Conservation (phyloP, 2,329 filamentous ascomycete genomes). For the Lasiodiplodia citricola region DNA sequence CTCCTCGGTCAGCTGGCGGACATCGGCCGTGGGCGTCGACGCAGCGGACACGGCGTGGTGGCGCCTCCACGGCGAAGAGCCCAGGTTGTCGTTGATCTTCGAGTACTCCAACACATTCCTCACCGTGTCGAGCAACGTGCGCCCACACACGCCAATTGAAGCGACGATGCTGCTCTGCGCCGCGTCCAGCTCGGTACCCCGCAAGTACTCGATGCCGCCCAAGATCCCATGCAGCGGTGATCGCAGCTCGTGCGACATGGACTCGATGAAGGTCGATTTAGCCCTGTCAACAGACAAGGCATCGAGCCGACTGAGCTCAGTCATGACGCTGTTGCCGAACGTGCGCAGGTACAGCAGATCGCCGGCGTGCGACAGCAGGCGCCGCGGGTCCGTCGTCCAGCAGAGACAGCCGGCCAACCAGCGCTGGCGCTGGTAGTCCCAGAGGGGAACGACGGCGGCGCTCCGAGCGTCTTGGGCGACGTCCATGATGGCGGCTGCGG, state of each 20-base stretch:
- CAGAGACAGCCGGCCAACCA: conserved; percentile 46
- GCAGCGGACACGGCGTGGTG: too few relatives aligned
- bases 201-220: conserved; percentile 24
- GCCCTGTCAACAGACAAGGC: neutral
- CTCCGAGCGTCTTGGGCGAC: conserved; percentile 40
- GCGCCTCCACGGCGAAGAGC: conserved; percentile 8
- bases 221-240: conserved; percentile 8
- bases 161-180: neutral
- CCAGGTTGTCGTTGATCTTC: conserved; percentile 42
- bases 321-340: conserved; percentile 44
- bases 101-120: conserved; percentile 38
- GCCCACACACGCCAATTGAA: conserved; percentile 46
- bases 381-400: conserved; percentile 44
- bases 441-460: conserved; percentile 45
- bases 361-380: conserved; percentile 43
- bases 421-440: conserved; percentile 45
- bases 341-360: conserved; percentile 46
- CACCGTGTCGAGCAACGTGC: conserved; percentile 50
- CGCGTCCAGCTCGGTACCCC: conserved; percentile 24
- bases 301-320: neutral
- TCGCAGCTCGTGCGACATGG: conserved; percentile 45
- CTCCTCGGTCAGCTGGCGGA: conserved; percentile 43
- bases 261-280: conserved; percentile 42
- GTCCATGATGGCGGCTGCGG: neutral
- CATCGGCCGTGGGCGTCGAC: conserved; percentile 32